Conservation (phyloP, 768 basidiomycete species). For the Mycena polygramma region DNA sequence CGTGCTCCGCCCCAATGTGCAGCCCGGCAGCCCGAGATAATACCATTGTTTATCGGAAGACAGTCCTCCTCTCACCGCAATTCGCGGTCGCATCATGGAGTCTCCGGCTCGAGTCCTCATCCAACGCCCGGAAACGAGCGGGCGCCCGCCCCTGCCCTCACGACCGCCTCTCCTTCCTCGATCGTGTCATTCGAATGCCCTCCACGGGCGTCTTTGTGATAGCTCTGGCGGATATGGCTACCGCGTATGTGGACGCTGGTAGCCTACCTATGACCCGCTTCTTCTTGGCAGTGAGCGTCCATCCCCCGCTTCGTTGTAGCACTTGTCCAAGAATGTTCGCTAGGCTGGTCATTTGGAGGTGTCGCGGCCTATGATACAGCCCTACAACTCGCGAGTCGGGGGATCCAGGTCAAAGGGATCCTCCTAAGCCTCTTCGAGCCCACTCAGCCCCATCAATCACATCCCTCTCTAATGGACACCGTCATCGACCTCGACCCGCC, state of each 20-base stretch:
- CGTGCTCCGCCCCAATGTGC: too few relatives aligned
- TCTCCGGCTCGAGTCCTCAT: constrained; percentile 49
- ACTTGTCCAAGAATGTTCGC: constrained; percentile 1
- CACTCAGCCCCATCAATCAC: too few relatives aligned
- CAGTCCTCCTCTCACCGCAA: neutral
- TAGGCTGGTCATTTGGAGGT: constrained; percentile 87
- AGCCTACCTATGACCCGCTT: constrained; percentile 51
- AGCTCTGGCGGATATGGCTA: constrained; percentile 65
- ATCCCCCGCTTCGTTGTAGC: constrained; percentile 1
- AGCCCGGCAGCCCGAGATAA: too few relatives aligned
- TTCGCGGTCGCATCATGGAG: constrained; percentile 30
- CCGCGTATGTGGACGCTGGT: constrained; percentile 56
- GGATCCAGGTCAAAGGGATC: constrained; percentile 59
- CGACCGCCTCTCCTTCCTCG: constrained; percentile 58
- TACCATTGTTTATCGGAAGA: neutral
- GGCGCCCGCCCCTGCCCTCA: constrained; percentile 65
- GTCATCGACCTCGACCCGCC: too few relatives aligned
- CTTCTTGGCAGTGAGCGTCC: constrained; percentile 69
- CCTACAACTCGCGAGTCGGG: constrained; percentile 60
- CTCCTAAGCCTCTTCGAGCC: too few relatives aligned
- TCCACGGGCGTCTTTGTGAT: constrained; percentile 59
- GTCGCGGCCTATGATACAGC: constrained; percentile 78
- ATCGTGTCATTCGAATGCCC: constrained; percentile 72
- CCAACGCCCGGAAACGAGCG: constrained; percentile 45
- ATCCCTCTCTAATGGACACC: too few relatives aligned